Evolutionary conservation across 768 basidiomycete species (phyloP).

Genomic region (Lentinus tigrinus): DNA sequence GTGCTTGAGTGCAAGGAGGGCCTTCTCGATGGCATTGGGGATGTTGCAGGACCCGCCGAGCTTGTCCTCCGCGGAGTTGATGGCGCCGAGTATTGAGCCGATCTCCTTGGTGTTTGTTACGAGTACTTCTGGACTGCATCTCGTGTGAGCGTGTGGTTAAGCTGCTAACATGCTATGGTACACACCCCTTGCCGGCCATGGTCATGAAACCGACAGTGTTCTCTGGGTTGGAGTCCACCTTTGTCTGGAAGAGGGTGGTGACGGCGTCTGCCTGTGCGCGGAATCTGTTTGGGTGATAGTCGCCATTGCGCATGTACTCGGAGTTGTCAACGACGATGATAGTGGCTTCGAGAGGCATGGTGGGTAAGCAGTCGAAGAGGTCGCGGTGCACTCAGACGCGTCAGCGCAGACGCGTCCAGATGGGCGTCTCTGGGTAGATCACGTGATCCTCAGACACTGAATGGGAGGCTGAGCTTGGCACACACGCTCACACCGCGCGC

Average conservation of each 20-base stretch:
- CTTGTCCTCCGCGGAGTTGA: conserved; percentile 68
- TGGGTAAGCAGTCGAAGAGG: conserved; percentile 26
- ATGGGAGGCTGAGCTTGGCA: neutral
- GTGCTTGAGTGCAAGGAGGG: conserved; percentile 95
- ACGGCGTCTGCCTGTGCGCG: conserved; percentile 92
- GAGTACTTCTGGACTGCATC: conserved; percentile 83
- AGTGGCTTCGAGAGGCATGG: conserved; percentile 95
- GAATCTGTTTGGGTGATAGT: conserved; percentile 84
- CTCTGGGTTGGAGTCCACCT: conserved; percentile 95
- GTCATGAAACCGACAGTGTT: conserved; percentile 98
- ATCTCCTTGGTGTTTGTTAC: conserved; percentile 95
- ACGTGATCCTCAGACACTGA: conserved; percentile 1
- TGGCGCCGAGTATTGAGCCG: conserved; percentile 82
- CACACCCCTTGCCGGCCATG: conserved; percentile 93
- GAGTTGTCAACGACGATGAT: conserved; percentile 99
- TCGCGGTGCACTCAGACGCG: conserved; percentile 7
- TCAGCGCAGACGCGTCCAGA: conserved; percentile 21
- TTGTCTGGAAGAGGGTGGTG: conserved; percentile 85
- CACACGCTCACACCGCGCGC: neutral
- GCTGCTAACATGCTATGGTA: neutral
- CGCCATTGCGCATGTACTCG: conserved; percentile 95
- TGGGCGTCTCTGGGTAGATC: conserved; percentile 4
- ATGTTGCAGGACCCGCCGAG: conserved; percentile 85
- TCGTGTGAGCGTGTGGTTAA: neutral
- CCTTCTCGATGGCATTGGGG: conserved; percentile 87